These are phyloP conservation scores for Magnusiomyces suaveolens DNA, from an alignment of 1,139 yeast species.

Conservation along the genomic window DNA sequence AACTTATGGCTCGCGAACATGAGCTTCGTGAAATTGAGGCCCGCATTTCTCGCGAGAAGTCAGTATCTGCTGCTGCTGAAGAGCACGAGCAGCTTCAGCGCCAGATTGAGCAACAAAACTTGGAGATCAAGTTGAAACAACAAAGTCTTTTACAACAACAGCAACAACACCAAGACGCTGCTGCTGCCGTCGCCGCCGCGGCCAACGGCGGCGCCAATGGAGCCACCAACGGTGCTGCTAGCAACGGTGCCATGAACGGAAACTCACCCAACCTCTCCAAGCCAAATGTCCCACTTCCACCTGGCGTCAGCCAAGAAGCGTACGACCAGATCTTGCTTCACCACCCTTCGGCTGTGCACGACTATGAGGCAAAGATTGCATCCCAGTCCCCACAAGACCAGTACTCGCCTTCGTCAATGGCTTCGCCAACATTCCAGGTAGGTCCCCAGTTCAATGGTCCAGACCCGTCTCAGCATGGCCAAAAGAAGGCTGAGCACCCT, in stretches of 20 bases:
- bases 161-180: too few relatives aligned
- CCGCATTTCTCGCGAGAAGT: slow-evolving; percentile 40
- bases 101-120: slow-evolving; percentile 12
- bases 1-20: slow-evolving; percentile 76
- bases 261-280: not conserved
- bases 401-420: not conserved
- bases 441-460: not conserved
- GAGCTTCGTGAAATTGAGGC: slow-evolving; percentile 79
- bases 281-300: not conserved
- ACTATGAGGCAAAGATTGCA: not conserved
- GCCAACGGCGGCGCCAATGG: too few relatives aligned
- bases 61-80: slow-evolving; percentile 12
- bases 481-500: not conserved
- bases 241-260: not conserved
- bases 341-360: not conserved
- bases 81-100: slow-evolving; percentile 11
- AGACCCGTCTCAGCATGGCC: not conserved
- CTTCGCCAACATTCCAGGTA: not conserved
- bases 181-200: too few relatives aligned
- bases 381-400: not conserved
- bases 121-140: slow-evolving; percentile 9
- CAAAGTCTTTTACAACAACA: not conserved
- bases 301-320: not conserved
- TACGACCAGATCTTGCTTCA: not conserved
- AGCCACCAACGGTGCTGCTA: not conserved